Evolutionary conservation across 495 filamentous ascomycete species (phyloP).

Genomic region (Gamarada debralockiae): DNA sequence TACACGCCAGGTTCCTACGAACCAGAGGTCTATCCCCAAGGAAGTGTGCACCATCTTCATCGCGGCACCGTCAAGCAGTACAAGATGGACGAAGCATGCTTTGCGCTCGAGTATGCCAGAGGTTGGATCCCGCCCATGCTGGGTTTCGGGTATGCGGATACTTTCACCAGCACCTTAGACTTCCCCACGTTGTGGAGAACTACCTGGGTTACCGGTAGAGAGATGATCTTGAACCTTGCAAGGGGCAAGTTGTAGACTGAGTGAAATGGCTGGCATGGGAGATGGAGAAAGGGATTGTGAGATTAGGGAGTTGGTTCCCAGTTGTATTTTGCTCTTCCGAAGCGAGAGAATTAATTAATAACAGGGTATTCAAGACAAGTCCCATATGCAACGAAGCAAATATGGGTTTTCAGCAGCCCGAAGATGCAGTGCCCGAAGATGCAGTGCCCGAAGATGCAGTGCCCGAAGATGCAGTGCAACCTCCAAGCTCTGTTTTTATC

Average conservation of each 20-base stretch:
- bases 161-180: slow-evolving; percentile 70
- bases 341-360: too few relatives aligned
- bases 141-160: slow-evolving; percentile 81
- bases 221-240: slow-evolving; percentile 70
- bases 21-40: slow-evolving; percentile 70
- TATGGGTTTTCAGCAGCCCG: too few relatives aligned
- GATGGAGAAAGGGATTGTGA: too few relatives aligned
- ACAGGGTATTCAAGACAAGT: too few relatives aligned
- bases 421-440: too few relatives aligned
- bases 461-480: too few relatives aligned
- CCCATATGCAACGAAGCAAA: too few relatives aligned
- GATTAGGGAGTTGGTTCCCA: too few relatives aligned
- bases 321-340: too few relatives aligned
- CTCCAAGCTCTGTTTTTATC: too few relatives aligned
- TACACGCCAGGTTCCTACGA: slow-evolving; percentile 66
- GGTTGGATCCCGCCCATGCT: slow-evolving; percentile 92
- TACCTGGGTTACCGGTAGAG: slow-evolving; percentile 59
- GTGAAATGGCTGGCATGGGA: too few relatives aligned
- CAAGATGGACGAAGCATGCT: slow-evolving; percentile 74
- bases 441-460: too few relatives aligned
- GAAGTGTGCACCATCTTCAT: slow-evolving; percentile 71
- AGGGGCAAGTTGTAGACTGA: slow-evolving; percentile 70
- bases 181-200: slow-evolving; percentile 77
- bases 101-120: slow-evolving; percentile 82
- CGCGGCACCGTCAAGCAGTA: slow-evolving; percentile 83